These are phyloP conservation scores for Mycena venus DNA, from an alignment of 768 basidiomycete genomes.

Conservation along the genomic window DNA sequence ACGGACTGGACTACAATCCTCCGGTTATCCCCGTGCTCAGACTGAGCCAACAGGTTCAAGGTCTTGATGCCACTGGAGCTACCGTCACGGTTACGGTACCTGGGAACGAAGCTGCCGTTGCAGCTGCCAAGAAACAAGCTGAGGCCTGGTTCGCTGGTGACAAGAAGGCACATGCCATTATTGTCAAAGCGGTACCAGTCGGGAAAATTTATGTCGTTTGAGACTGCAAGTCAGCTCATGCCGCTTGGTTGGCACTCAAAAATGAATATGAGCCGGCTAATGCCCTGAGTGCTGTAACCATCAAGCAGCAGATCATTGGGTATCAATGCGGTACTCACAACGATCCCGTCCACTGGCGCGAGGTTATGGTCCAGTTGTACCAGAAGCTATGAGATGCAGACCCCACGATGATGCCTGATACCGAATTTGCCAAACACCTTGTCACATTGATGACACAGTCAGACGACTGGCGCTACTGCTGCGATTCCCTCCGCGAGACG, in stretches of 20 bases:
- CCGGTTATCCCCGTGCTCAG: slow-evolving; percentile 22
- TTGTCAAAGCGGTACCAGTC: slow-evolving; percentile 27
- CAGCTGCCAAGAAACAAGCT: slow-evolving; percentile 9
- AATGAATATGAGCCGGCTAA: slow-evolving; percentile 25
- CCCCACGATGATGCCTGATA: slow-evolving; percentile 21
- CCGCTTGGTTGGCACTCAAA: slow-evolving; percentile 19
- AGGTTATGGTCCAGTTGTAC: slow-evolving; percentile 6
- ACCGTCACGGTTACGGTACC: background rate
- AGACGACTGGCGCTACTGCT: slow-evolving; percentile 8
- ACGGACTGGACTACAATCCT: slow-evolving; percentile 20
- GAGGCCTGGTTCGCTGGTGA: slow-evolving; percentile 21
- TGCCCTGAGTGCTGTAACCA: slow-evolving; percentile 13
- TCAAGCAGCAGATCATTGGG: background rate
- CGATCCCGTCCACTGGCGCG: slow-evolving; percentile 16
- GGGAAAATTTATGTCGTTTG: slow-evolving; percentile 22
- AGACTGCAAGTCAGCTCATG: slow-evolving; percentile 19
- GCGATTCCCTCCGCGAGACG: slow-evolving; percentile 4
- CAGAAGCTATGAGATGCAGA: slow-evolving; percentile 16
- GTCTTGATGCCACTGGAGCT: slow-evolving; percentile 7
- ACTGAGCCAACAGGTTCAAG: background rate
- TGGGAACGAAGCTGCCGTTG: slow-evolving; percentile 10
- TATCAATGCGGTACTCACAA: background rate
- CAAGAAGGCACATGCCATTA: slow-evolving; percentile 23
- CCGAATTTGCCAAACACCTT: slow-evolving; percentile 24
- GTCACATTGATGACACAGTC: slow-evolving; percentile 11